Percentiles rank a stretch among this genome's conserved stretches.
These are phyloP conservation scores for Cymodocea nodosa DNA, from an alignment of 116 monocot species.

Conservation along the genomic window DNA sequence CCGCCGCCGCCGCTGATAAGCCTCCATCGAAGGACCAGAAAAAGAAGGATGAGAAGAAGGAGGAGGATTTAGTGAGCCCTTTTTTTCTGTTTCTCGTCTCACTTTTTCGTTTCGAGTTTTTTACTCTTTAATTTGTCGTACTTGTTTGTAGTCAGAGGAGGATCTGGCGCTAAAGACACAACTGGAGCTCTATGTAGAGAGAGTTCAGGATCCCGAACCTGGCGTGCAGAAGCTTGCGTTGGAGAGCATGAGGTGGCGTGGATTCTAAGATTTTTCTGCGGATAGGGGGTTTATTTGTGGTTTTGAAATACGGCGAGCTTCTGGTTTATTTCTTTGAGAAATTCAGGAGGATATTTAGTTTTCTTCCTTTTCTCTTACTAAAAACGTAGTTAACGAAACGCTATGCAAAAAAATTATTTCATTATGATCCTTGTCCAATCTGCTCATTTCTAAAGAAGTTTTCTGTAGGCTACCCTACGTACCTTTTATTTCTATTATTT, in stretches of 20 bases:
- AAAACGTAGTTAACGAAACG: too few species aligned
- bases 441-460: too few species aligned
- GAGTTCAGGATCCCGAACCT: slow-evolving; percentile 71
- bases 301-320: too few species aligned
- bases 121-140: not conserved
- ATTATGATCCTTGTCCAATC: too few species aligned
- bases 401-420: too few species aligned
- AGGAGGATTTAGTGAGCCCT: slow-evolving; percentile 78
- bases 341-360: too few species aligned
- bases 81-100: not conserved
- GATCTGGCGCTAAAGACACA: slow-evolving; percentile 88
- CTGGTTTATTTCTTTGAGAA: too few species aligned
- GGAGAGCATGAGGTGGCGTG: slow-evolving; percentile 72
- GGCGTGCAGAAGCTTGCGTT: slow-evolving; percentile 94
- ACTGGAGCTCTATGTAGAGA: slow-evolving; percentile 79
- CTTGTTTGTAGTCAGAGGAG: slow-evolving; percentile 62
- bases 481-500: too few species aligned
- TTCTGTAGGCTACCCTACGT: too few species aligned
- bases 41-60: slow-evolving; percentile 97
- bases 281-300: too few species aligned
- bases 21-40: slow-evolving; percentile 23
- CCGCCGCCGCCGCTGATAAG: slow-evolving; percentile 20
- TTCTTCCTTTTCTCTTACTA: too few species aligned
- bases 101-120: not conserved
- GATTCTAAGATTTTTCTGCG: not conserved